Evolutionary conservation across 805 yeast species (phyloP), one percentile per base, ranked within the genome.

Genomic region (Torulaspora franciscae): DNA sequence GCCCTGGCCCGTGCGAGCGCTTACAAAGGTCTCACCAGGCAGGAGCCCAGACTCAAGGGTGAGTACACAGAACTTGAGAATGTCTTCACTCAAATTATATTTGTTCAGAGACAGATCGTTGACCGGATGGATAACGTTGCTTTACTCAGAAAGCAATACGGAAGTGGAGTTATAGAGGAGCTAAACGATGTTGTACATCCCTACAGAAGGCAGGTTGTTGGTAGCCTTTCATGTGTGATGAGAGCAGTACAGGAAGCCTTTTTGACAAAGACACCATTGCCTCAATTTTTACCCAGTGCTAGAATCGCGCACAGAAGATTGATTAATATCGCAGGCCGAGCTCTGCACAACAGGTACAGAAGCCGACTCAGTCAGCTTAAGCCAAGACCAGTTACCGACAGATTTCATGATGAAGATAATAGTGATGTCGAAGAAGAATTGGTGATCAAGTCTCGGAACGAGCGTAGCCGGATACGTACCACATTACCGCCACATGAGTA

Each of bases 41-140:
- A 66, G 45, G 80, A 76, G 49, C 77, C 77, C 3, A 62, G 77
- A 43, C 56, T 75, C 25, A 75, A 75, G 46, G 79, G 79, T 0
- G 60, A 64, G 14, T 75, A 67, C 50, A 57, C 62, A 4, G 72
- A 68, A 37, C 57, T 70, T 11, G 69, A 64, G 38, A 60, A 62
- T 43, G 62, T 73, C 1, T 73, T 69, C 42, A 60, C 61, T 10
- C 79, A 76, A 43, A 66, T 75, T 33, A 70, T 74, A 4, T 73
- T 69, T 54, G 65, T 73, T 9, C 59, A 72, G 34, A 66, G 71
- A 37, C 76, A 75, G 49, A 70, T 76, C 23, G 49, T 72, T 7
- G 79, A 76, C 44, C 61, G 79, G 38, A 56, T 73, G 49, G 76
- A 76, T 41, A 73, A 74, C 34, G 68, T 71, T 22, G 71, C 70